Evolutionary conservation across 2,329 filamentous ascomycete species (phyloP).

Genomic region (Fusarium praegraminearum): DNA sequence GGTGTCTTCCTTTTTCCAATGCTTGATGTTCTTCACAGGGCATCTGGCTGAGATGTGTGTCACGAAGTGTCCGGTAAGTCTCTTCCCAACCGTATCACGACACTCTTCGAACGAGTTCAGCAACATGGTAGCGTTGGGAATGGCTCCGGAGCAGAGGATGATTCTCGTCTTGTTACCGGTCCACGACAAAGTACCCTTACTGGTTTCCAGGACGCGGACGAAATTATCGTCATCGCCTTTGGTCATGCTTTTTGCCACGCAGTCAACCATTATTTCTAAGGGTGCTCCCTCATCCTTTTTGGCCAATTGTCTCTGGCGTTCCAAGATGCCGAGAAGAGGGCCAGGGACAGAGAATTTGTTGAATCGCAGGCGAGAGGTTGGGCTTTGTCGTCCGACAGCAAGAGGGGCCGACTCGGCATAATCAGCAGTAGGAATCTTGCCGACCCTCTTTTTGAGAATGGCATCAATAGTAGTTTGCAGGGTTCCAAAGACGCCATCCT

Average conservation of each 20-base stretch:
- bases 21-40: background rate
- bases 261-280: conserved; percentile 4
- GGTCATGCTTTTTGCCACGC: background rate
- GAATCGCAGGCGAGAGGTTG: background rate
- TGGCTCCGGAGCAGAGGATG: conserved; percentile 2
- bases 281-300: background rate
- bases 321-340: conserved; percentile 3
- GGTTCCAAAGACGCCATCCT: conserved; percentile 1
- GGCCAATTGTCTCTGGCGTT: background rate
- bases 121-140: background rate
- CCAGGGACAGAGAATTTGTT: conserved; percentile 1
- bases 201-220: conserved; percentile 2
- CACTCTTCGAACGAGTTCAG: background rate
- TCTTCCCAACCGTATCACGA: background rate
- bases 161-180: conserved; percentile 1
- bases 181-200: conserved; percentile 1
- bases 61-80: background rate
- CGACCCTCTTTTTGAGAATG: background rate
- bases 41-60: conserved; percentile 2
- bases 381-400: background rate
- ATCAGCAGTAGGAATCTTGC: background rate
- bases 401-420: background rate
- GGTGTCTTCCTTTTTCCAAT: background rate
- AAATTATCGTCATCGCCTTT: background rate
- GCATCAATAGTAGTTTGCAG: background rate